Evolutionary conservation across 495 filamentous ascomycete species (phyloP), one percentile per base, ranked within the genome.

Genomic region (Aspergillus nidulans): DNA sequence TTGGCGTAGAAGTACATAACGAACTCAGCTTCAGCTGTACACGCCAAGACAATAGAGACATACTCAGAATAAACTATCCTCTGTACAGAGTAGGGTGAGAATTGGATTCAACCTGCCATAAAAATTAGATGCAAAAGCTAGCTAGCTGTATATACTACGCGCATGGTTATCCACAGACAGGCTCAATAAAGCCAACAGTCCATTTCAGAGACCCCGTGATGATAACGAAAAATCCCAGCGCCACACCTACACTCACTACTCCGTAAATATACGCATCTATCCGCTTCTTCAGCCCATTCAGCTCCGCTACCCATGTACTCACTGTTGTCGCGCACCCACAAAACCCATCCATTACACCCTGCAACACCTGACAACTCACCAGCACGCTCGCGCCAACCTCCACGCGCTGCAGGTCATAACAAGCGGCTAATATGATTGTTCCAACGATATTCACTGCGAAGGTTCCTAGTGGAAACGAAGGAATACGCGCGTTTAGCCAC

Each of bases 311-410:
- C 90, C 91, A 96, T 5, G 92, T 97, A 61, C 87, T 91, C n/a
- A 97, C 83, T 9, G 92, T 97, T 10, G 92, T 96, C 63, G 90
- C 72, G 58, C 86, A 86, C 8, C 92, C 92, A 66, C 92, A 96
- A 62, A 96, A 95, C 45, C 92, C 92, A 75, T 97, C 92, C 72
- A 86, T 80, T 21, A 95, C 72, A 6, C 91, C 92, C 64, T 89
- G 85, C 59, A 95, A 66, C 3, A 95, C 83, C 76, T 92, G 89
- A 63, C 91, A 94, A 23, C 84, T 83, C 30, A 81, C 79, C 66
- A 64, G 7, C 26, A 62, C 45, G 2, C 46, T 32, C 1, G 63
- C 57, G 1, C 68, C 62, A 23, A 79, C 70, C 3, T 62, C 43
- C 4, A 63, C 70, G 64, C 87, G 88, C 67, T 90, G 87, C 48